Evolutionary conservation across 1,139 yeast genomes (phyloP), one percentile per base, ranked within the genome.

Genomic region (Nakaseomyces kungkrabaensis): DNA sequence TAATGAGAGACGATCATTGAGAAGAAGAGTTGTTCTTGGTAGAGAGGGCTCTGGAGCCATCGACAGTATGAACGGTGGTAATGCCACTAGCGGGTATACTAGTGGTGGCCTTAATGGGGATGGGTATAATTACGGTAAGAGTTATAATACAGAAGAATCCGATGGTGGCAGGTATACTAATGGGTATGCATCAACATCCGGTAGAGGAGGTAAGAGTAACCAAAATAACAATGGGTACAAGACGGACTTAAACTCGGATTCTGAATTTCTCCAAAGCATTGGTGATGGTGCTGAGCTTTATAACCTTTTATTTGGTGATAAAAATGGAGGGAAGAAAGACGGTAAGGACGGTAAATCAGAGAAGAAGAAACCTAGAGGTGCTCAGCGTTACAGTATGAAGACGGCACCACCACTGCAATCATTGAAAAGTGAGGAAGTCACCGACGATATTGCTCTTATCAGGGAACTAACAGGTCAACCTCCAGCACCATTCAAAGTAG

Each of bases 381-480:
- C 61, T 13, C 66, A 62, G 51, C 51, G 68, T 29, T 63, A 60
- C 37, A 59, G 68, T 1, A 59, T 67, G 5, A 66, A 66, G 48
- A 52, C 67, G 2, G 69, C 69, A 3, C 69, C 69, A 11, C 63
- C 68, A 4, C 46, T 66, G 17, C 61, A 52, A 40, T 63, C 68
- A 1, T 50, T 66, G 45, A 58, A 54, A 6, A 56, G 54, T 9
- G 68, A 65, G 34, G 68, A 66, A 51, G 68, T 66, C 6, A 61
- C 67, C 1, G 66, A 59, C 17, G 69, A 66, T 47, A 64, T 66
- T 7, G 60, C 64, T 3, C 48, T 61, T 45, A 61, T 66, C 9
- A 61, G 68, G 46, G 54, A 57, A 11, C 50, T 63, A 27, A 60
- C 66, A 1, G 63, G 62, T 3, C 65, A 61, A 50, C 63, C 63